Base-by-base conservation (phyloP, 2,329 filamentous ascomycete genomes). In the Xylariaceae sp. region DNA sequence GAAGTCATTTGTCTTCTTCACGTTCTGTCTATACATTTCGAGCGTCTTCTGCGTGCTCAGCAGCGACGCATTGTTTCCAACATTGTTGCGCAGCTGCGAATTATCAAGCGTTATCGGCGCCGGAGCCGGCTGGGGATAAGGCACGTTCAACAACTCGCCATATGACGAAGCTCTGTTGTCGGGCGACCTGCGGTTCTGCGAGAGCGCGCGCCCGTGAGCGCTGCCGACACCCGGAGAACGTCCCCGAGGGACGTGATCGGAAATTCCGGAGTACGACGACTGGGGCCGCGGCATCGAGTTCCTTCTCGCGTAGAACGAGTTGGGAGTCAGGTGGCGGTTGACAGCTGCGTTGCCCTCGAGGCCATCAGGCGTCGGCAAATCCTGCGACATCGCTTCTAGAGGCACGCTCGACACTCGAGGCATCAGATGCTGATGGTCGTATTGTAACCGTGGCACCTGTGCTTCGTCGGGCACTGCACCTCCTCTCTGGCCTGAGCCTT, bases 11-110 rank as follows among this genome's bases (percentile, higher is more conserved):
- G 92, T 94, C 69, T 98, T 98, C 68, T 96, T 97, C 42, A 96
- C 87, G 57, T 97, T 98, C 39, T 84, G 83, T 31, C 90, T 78
- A 62, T 98, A 98, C 90, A 97, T 96, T 39, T 97, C 89, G 34
- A 98, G 76, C 2, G 92, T 98, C 66, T 97, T 89, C 58, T 90
- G 86, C 23, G 87, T 83, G 56, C 88, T 89, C 19, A 98, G 75
- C 9, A 98, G 73, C 14, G 89, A 95, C 3, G 90, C 90, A 66
- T 94, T 94, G 57, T 79, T 84, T 31, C 92, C 92, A 16, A 98
- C 81, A 12, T 78, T 81, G 40, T 74, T 80, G 44, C 87, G 83
- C 34, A 98, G 68, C 47, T 84, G 76, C 9, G 84, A 80, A 58
- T 97, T 96, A 62, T 94, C 86, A 43, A 94, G 72, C 18, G 76